A percentile compares a stretch with the other conserved stretches of the same genome.
Evolutionary conservation across 2,329 filamentous ascomycete species (phyloP).

Genomic region (Ceratocystiopsis minuta): DNA sequence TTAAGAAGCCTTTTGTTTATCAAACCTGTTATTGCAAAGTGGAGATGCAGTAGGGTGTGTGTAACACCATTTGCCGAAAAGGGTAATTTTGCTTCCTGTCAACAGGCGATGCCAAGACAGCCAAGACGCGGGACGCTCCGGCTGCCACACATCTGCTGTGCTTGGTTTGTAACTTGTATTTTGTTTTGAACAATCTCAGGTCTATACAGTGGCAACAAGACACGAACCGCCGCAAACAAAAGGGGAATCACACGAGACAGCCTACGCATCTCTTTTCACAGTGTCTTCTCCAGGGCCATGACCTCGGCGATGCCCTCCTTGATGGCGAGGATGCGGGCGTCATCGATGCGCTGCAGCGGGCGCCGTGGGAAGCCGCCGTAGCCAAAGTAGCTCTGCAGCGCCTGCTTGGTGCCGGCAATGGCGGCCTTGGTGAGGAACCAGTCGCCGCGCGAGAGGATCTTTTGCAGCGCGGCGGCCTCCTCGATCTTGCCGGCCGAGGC

Average conservation of each 20-base stretch:
- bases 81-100: too few species aligned
- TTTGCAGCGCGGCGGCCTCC: slow-evolving; percentile 60
- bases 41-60: too few species aligned
- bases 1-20: too few species aligned
- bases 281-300: slow-evolving; percentile 44
- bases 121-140: too few species aligned
- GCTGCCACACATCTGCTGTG: too few species aligned
- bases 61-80: too few species aligned
- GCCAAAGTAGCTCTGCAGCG: slow-evolving; percentile 62
- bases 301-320: slow-evolving; percentile 40
- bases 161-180: too few species aligned
- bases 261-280: slow-evolving; percentile 15
- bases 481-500: slow-evolving; percentile 55
- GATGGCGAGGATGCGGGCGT: slow-evolving; percentile 34
- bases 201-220: neutral
- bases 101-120: too few species aligned
- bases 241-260: too few species aligned
- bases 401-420: slow-evolving; percentile 73
- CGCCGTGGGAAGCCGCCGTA: slow-evolving; percentile 62
- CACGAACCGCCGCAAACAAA: neutral
- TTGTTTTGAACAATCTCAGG: too few species aligned
- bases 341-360: slow-evolving; percentile 49
- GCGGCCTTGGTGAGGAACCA: slow-evolving; percentile 71
- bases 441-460: slow-evolving; percentile 59
- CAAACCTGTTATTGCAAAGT: too few species aligned